phyloP scores from a whole-genome alignment of 768 basidiomycete species.

The Brasilioporus rufonigricans region DNA sequence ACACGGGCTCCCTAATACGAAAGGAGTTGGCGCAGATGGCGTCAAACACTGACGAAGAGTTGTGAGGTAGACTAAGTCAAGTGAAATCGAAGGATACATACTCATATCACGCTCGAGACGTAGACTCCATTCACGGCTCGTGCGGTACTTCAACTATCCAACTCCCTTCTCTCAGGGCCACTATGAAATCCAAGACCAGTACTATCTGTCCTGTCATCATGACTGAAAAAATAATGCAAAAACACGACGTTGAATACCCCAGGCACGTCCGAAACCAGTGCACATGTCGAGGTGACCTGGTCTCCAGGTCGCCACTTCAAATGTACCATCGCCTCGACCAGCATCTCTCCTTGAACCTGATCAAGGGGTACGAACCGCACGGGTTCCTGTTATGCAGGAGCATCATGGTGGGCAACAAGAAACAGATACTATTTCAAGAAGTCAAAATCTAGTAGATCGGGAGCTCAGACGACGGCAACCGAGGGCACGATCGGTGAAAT shows the following conservation, averaged over 20 bases:
- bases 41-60: constrained; percentile 46
- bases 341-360: constrained; percentile 40
- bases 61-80: no score
- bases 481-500: constrained; percentile 46
- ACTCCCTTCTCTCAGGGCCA: constrained; percentile 53
- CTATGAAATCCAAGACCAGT: constrained; percentile 43
- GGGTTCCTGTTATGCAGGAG: constrained; percentile 8
- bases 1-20: constrained; percentile 64
- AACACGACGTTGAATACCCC: constrained; percentile 39
- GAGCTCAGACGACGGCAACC: constrained; percentile 50
- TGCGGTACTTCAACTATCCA: constrained; percentile 71
- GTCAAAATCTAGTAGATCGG: no score
- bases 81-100: no score
- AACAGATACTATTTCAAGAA: constrained; percentile 48
- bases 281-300: constrained; percentile 59
- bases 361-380: constrained; percentile 39
- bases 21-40: constrained; percentile 61
- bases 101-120: constrained; percentile 49
- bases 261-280: constrained; percentile 49
- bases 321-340: constrained; percentile 34
- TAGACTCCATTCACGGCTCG: constrained; percentile 45
- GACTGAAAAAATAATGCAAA: not conserved
- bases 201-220: no score
- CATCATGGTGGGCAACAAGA: constrained; percentile 50
- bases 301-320: constrained; percentile 59